These are phyloP conservation scores for Neurospora intermedia DNA, from an alignment of 495 filamentous ascomycete genomes.

Conservation along the genomic window DNA sequence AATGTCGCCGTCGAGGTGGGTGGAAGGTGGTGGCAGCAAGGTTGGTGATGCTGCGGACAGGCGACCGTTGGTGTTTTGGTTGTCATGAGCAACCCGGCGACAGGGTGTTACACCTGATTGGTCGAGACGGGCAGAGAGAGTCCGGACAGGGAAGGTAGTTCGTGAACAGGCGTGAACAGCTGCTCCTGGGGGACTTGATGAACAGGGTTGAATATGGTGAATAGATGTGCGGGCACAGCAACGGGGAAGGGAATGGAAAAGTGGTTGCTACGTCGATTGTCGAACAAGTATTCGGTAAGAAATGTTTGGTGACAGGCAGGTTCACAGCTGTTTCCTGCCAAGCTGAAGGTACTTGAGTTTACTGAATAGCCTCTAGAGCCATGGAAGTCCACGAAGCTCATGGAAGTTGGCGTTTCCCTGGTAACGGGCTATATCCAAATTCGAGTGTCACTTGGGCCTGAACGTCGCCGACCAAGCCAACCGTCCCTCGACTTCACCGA, in stretches of 20 bases:
- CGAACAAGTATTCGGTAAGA: background rate
- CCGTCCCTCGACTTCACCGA: background rate
- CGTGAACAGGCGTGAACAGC: background rate
- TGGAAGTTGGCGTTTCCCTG: background rate
- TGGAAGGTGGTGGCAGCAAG: background rate
- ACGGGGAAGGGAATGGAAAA: background rate
- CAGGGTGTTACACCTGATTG: background rate
- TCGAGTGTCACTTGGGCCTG: background rate
- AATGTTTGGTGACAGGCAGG: background rate
- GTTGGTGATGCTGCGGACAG: background rate
- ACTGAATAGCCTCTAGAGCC: background rate
- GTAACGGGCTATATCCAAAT: background rate
- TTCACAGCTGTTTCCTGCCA: background rate
- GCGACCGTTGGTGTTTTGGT: background rate
- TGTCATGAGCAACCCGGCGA: background rate
- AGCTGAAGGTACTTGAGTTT: background rate
- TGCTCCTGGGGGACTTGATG: background rate
- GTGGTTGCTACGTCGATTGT: background rate
- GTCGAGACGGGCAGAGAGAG: constrained; percentile 10
- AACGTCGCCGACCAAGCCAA: background rate
- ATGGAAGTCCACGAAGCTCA: background rate
- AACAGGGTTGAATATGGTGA: background rate
- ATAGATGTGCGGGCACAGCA: background rate
- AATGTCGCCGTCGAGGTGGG: background rate
- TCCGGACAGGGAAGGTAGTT: background rate